phyloP scores from a whole-genome alignment of 495 filamentous ascomycete genomes.

The Penicillium pulvis region DNA sequence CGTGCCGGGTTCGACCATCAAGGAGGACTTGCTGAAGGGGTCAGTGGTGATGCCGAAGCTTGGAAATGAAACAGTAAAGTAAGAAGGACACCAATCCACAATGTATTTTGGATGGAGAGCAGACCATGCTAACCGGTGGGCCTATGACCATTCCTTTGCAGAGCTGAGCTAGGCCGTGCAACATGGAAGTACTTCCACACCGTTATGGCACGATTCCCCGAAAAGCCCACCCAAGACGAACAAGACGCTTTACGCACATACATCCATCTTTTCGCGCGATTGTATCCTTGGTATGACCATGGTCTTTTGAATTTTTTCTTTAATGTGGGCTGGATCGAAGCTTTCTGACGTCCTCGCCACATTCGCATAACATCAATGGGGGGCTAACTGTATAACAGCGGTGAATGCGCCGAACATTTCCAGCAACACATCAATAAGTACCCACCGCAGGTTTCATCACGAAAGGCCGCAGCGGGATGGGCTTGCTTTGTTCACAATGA shows the following conservation, averaged over 20 bases:
- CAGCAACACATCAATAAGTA: slow-evolving; percentile 76
- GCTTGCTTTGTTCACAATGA: slow-evolving; percentile 93
- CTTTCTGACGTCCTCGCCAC: not conserved
- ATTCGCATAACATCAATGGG: slow-evolving; percentile 2
- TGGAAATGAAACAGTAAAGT: slow-evolving; percentile 84
- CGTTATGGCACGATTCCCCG: slow-evolving; percentile 90
- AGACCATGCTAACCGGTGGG: slow-evolving; percentile 10
- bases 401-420: slow-evolving; percentile 93
- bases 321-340: not conserved
- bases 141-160: slow-evolving; percentile 29
- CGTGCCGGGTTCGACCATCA: slow-evolving; percentile 23
- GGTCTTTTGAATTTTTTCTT: not conserved
- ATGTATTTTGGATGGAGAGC: not conserved
- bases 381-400: slow-evolving; percentile 52
- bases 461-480: slow-evolving; percentile 85
- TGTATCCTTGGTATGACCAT: slow-evolving; percentile 75
- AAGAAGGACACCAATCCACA: slow-evolving; percentile 12
- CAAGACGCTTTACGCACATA: slow-evolving; percentile 80
- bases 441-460: slow-evolving; percentile 87
- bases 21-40: slow-evolving; percentile 63
- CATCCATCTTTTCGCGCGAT: slow-evolving; percentile 84
- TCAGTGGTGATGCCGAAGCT: slow-evolving; percentile 84
- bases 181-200: slow-evolving; percentile 96
- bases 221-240: slow-evolving; percentile 80
- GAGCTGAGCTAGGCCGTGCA: slow-evolving; percentile 84